Evolutionary conservation across 345 rosid species (phyloP).

Genomic region (Adansonia digitata): DNA sequence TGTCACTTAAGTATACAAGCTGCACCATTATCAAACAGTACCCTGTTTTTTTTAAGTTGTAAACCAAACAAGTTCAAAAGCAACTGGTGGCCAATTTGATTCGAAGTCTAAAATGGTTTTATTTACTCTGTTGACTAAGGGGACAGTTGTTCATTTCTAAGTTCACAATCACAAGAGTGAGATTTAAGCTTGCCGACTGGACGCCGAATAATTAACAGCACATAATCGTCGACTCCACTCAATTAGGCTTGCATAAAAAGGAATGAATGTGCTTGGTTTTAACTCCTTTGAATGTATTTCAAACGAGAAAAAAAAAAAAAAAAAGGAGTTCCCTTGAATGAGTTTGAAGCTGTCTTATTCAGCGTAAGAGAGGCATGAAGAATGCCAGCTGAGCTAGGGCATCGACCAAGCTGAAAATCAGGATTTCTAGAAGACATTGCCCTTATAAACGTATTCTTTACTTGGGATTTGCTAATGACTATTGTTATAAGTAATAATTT

Average conservation of each 20-base stretch:
- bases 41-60: neutral
- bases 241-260: neutral
- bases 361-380: too few species aligned
- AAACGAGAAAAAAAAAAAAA: neutral
- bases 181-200: constrained; percentile 5
- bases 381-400: too few species aligned
- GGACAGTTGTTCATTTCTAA: neutral
- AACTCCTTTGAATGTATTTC: neutral
- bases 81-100: neutral
- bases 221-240: constrained; percentile 20
- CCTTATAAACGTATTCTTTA: too few species aligned
- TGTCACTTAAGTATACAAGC: neutral
- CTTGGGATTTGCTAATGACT: too few species aligned
- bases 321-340: neutral
- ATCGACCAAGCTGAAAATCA: too few species aligned
- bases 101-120: neutral
- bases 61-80: neutral
- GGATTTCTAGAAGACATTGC: too few species aligned
- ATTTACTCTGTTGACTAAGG: neutral
- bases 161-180: neutral
- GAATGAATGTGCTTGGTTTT: constrained; percentile 7
- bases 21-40: neutral
- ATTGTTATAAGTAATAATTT: too few species aligned
- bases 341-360: neutral
- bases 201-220: neutral